Conservation (phyloP, 2,329 filamentous ascomycete genomes). For the Aureobasidium sp. region DNA sequence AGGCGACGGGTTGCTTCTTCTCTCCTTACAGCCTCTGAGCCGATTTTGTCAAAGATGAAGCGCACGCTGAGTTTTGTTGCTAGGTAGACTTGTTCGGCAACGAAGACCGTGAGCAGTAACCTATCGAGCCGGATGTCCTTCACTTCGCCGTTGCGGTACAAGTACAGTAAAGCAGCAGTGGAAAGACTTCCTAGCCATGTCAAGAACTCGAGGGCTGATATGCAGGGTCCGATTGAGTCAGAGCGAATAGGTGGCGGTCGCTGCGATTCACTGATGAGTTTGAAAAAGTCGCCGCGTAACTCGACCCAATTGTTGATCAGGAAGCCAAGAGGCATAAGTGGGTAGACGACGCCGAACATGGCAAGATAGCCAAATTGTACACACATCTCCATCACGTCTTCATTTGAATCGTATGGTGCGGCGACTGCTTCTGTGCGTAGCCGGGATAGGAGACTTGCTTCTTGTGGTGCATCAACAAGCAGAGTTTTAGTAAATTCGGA, state of each 20-base stretch:
- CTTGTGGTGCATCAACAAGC: neutral
- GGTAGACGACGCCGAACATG: neutral
- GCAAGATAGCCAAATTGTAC: neutral
- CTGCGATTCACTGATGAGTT: neutral
- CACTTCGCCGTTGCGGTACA: neutral
- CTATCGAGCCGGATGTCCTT: neutral
- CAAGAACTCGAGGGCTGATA: neutral
- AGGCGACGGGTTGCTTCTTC: neutral
- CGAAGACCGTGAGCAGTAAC: neutral
- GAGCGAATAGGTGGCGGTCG: neutral
- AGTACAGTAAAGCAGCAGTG: neutral
- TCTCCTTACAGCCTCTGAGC: neutral
- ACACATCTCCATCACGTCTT: neutral
- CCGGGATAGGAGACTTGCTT: neutral
- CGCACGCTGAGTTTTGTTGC: neutral
- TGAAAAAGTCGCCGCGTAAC: slow-evolving; percentile 1
- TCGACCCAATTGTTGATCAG: slow-evolving; percentile 6
- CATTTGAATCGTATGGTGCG: neutral
- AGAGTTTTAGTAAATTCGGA: neutral
- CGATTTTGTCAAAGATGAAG: neutral
- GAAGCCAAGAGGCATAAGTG: slow-evolving; percentile 1
- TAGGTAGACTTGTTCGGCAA: neutral
- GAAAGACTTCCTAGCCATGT: neutral
- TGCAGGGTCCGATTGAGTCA: neutral
- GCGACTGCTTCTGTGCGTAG: neutral